These are phyloP conservation scores for Seiridium unicorne DNA, from an alignment of 2,329 filamentous ascomycete genomes.

Conservation along the genomic window DNA sequence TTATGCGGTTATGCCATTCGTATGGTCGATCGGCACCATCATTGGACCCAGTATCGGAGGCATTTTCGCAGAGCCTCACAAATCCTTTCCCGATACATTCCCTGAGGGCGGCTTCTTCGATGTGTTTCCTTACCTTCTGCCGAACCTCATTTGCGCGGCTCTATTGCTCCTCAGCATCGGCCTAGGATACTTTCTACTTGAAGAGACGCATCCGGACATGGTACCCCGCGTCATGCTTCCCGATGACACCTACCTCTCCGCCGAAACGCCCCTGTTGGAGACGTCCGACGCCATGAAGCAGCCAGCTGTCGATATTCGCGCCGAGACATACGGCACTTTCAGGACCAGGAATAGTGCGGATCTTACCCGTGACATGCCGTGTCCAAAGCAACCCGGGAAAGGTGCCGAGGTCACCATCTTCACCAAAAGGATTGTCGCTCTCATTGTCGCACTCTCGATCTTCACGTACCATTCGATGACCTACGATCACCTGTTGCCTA, in stretches of 20 bases:
- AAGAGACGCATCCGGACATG: constrained; percentile 88
- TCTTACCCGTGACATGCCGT: constrained; percentile 37
- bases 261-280: constrained; percentile 72
- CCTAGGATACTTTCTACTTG: constrained; percentile 75
- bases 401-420: constrained; percentile 40
- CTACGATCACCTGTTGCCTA: constrained; percentile 87
- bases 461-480: constrained; percentile 97
- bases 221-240: constrained; percentile 51
- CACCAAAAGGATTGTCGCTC: constrained; percentile 65
- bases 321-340: constrained; percentile 80
- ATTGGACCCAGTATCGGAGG: constrained; percentile 87
- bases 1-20: constrained; percentile 90
- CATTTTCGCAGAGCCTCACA: constrained; percentile 75
- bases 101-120: constrained; percentile 68
- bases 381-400: constrained; percentile 30
- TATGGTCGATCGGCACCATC: constrained; percentile 89
- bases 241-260: constrained; percentile 51
- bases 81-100: constrained; percentile 71
- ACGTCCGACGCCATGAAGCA: constrained; percentile 74
- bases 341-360: constrained; percentile 41
- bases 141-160: constrained; percentile 79
- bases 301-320: constrained; percentile 68
- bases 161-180: constrained; percentile 78
- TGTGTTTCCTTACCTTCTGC: constrained; percentile 81
- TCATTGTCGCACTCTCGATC: constrained; percentile 80